Conservation (phyloP, 768 basidiomycete species). For the Lactifluus subvellereus region DNA sequence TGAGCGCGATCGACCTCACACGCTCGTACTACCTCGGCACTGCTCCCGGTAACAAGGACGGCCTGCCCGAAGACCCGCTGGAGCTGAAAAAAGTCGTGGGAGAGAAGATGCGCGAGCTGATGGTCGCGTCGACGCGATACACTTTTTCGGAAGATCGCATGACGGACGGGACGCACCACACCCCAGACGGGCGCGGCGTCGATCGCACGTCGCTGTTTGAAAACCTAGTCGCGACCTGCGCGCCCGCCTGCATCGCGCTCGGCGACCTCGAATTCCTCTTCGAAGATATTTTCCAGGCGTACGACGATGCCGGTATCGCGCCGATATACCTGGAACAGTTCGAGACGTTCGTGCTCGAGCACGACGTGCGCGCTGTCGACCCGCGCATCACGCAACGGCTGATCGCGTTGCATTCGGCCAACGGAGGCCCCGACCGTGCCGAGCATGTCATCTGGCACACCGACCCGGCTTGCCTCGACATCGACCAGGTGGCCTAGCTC, state of each 20-base stretch:
- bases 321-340: slow-evolving; percentile 78
- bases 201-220: slow-evolving; percentile 90
- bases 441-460: slow-evolving; percentile 96
- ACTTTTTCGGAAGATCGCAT: slow-evolving; percentile 95
- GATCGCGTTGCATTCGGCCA: slow-evolving; percentile 69
- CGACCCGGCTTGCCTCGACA: slow-evolving; percentile 83
- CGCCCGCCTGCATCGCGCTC: slow-evolving; percentile 74
- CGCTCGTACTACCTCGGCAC: slow-evolving; percentile 74
- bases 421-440: slow-evolving; percentile 63
- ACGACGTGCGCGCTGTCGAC: slow-evolving; percentile 67
- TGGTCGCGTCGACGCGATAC: slow-evolving; percentile 83
- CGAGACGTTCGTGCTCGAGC: slow-evolving; percentile 75
- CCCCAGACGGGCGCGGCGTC: slow-evolving; percentile 81
- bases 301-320: slow-evolving; percentile 76
- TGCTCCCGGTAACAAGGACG: slow-evolving; percentile 81
- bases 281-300: slow-evolving; percentile 89
- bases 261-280: slow-evolving; percentile 83
- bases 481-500: slow-evolving; percentile 85
- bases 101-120: slow-evolving; percentile 70
- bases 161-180: slow-evolving; percentile 79
- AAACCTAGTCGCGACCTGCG: slow-evolving; percentile 70
- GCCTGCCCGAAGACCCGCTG: slow-evolving; percentile 64
- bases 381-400: slow-evolving; percentile 85
- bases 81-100: slow-evolving; percentile 62
- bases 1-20: slow-evolving; percentile 83